Evolutionary conservation across 2,329 filamentous ascomycete species (phyloP).

Genomic region (Cercospora canescens): DNA sequence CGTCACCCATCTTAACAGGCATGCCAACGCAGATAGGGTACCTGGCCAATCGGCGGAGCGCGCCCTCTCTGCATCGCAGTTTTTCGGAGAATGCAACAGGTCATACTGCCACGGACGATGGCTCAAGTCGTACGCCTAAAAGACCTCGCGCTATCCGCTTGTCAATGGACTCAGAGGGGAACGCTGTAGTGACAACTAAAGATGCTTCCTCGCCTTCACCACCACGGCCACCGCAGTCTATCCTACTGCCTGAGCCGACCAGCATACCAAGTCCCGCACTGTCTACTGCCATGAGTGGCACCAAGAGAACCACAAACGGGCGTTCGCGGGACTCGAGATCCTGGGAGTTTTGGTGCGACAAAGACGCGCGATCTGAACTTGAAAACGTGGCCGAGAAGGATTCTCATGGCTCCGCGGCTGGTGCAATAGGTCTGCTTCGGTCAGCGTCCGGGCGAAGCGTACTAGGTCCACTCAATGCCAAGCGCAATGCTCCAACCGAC

Average conservation of each 20-base stretch:
- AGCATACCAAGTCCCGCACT: constrained; percentile 30
- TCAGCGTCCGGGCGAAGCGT: constrained; percentile 63
- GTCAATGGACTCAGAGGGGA: constrained; percentile 83
- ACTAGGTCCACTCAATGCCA: constrained; percentile 57
- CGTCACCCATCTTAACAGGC: background rate
- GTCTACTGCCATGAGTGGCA: constrained; percentile 29
- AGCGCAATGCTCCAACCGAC: constrained; percentile 58
- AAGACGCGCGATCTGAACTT: constrained; percentile 74
- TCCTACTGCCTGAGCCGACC: constrained; percentile 42
- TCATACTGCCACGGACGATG: background rate
- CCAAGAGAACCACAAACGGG: constrained; percentile 57
- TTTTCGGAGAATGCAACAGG: constrained; percentile 8
- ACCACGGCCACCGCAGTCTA: constrained; percentile 42
- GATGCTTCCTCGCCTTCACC: constrained; percentile 70
- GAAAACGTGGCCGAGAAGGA: constrained; percentile 81
- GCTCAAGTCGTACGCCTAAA: constrained; percentile 6
- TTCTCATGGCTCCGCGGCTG: constrained; percentile 73
- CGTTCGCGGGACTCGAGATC: constrained; percentile 82
- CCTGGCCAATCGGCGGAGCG: constrained; percentile 49
- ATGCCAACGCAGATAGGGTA: constrained; percentile 33
- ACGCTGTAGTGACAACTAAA: constrained; percentile 77
- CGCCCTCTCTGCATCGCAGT: constrained; percentile 36
- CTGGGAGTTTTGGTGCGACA: constrained; percentile 90
- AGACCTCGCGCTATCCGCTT: constrained; percentile 65
- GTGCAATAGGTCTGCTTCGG: constrained; percentile 77